Percentiles rank a stretch among this genome's conserved stretches.
Conservation (phyloP, 495 filamentous ascomycete species). For the Annulohypoxylon bovei region DNA sequence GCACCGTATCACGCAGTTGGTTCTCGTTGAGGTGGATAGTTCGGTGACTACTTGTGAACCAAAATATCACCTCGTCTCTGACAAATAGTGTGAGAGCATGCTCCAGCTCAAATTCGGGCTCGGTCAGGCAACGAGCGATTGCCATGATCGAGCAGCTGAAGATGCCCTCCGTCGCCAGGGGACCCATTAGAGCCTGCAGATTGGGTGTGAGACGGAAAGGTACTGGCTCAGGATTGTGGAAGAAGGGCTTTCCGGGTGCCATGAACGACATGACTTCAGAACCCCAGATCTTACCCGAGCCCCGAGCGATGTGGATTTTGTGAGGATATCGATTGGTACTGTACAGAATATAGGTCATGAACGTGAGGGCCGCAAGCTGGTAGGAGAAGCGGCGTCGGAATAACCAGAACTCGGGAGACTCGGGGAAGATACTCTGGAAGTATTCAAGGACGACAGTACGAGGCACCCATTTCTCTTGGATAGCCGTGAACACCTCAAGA, state of each 20-base stretch:
- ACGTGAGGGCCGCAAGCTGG: slow-evolving; percentile 94
- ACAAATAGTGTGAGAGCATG: slow-evolving; percentile 94
- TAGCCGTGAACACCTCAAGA: slow-evolving; percentile 87
- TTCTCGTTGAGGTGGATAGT: slow-evolving; percentile 65
- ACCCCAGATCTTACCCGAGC: slow-evolving; percentile 93
- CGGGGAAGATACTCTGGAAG: slow-evolving; percentile 88
- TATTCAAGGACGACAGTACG: slow-evolving; percentile 83
- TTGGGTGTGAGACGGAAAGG: slow-evolving; percentile 98
- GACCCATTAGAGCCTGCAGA: slow-evolving; percentile 93
- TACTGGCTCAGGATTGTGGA: slow-evolving; percentile 93
- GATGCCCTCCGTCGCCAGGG: slow-evolving; percentile 93
- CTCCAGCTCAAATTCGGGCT: slow-evolving; percentile 88
- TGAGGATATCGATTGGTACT: slow-evolving; percentile 94
- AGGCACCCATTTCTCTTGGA: slow-evolving; percentile 91
- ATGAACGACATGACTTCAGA: slow-evolving; percentile 90
- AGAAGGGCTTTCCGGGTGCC: slow-evolving; percentile 80
- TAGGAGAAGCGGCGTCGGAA: slow-evolving; percentile 97
- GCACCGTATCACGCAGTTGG: slow-evolving; percentile 85
- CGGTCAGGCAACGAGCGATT: slow-evolving; percentile 93
- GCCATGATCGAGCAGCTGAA: slow-evolving; percentile 93
- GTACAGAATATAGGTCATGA: slow-evolving; percentile 98
- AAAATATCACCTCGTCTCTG: slow-evolving; percentile 97
- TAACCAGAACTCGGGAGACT: slow-evolving; percentile 94
- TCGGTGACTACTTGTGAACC: slow-evolving; percentile 87
- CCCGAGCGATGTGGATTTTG: slow-evolving; percentile 90